phyloP scores from a whole-genome alignment of 768 basidiomycete genomes.

The Boletus rubroflammeus region DNA sequence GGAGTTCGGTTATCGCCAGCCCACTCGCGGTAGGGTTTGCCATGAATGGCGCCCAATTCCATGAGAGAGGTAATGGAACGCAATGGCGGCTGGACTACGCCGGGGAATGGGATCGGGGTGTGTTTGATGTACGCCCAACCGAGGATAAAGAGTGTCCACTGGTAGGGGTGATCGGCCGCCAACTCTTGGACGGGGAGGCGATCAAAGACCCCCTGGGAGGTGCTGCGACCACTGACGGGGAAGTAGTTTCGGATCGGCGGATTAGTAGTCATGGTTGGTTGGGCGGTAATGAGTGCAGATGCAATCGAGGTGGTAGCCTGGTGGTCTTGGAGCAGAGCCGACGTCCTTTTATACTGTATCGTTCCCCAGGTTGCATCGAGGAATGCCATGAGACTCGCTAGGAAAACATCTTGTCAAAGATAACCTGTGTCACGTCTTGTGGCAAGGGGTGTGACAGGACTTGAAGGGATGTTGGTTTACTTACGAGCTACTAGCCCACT shows the following conservation, averaged over 20 bases:
- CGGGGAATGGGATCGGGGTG: slow-evolving; percentile 9
- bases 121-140: slow-evolving; percentile 16
- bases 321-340: not conserved
- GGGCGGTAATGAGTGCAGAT: not conserved
- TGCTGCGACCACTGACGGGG: slow-evolving; percentile 19
- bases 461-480: not conserved
- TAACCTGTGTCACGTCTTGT: not conserved
- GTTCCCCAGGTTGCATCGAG: not conserved
- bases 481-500: not conserved
- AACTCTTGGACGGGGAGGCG: slow-evolving; percentile 25
- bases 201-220: slow-evolving; percentile 13
- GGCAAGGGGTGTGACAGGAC: not conserved
- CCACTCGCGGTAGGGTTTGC: slow-evolving; percentile 26
- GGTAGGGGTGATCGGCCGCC: slow-evolving; percentile 16
- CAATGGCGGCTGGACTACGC: slow-evolving; percentile 14
- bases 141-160: slow-evolving; percentile 28
- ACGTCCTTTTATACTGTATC: slow-evolving; percentile 5
- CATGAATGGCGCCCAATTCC: slow-evolving; percentile 25
- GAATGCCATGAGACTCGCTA: not conserved
- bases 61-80: slow-evolving; percentile 9
- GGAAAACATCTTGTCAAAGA: not conserved
- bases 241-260: slow-evolving; percentile 10
- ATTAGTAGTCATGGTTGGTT: not conserved
- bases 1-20: slow-evolving; percentile 20
- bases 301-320: not conserved